Base-by-base conservation (phyloP, 441 rosid genomes). In the Euphorbia corollata region DNA sequence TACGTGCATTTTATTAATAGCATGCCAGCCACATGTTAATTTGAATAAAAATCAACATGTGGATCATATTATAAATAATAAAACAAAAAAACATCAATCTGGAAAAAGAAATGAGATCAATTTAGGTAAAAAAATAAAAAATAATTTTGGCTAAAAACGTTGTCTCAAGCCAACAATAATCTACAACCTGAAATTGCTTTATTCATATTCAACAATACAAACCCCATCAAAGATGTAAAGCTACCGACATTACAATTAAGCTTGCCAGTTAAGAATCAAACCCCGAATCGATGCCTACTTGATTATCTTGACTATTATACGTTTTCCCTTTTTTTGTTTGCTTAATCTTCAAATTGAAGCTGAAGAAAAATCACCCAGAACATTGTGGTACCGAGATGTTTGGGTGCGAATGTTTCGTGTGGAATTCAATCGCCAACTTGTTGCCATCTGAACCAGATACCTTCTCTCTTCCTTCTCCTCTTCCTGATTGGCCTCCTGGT, bases 401-500 rank as follows among this genome's bases (percentile, higher is more conserved):
- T 48, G 83, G 86, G 39, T 82, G 85, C 83, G 70, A 77, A 75
- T 83, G 90, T 71, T 75, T 84, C 54, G 61, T 67, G 61, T 74
- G 83, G 89, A 78, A 66, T 47, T 61, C 36, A 66, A 19, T 68
- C 65, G 45, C 59, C 61, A 65, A 76, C 47, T 50, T 64, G 23
- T 59, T 72, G 56, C 82, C 81, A 57, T 43, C 73, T 6, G 73
- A 78, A 73, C 85, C 81, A 12, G 74, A 76, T 63, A 34, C 82
- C 57, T 84, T 74, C 79, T 82, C 83, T 61, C 88, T 91, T 57
- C 91, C 87, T 11, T 68, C 86, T 55, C 74, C 90, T 15, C 79
- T 84, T 41, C 89, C 96, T 59, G 69, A 73, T 23, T 88, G 96
- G 90, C 89, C 93, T 67, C 76, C 72, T 61, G 93, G 97, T 88